These are phyloP conservation scores for Syzygium jambos DNA, from an alignment of 345 rosid species.

Conservation along the genomic window DNA sequence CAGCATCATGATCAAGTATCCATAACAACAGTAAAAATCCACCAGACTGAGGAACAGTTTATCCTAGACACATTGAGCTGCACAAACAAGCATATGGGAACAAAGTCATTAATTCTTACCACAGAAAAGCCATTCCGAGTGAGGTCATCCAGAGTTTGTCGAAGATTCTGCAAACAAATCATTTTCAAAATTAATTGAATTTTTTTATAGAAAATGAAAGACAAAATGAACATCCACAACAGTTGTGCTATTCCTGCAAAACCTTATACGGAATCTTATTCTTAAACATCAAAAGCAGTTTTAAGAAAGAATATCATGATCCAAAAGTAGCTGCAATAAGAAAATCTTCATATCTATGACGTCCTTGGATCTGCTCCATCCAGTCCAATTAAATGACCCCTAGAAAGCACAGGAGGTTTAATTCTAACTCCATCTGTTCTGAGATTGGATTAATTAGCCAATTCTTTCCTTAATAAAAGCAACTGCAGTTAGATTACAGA, in stretches of 20 bases:
- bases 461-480: not conserved
- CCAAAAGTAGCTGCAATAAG: not conserved
- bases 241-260: not conserved
- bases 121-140: constrained; percentile 81
- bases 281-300: not conserved
- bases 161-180: constrained; percentile 63
- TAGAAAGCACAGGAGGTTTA: not conserved
- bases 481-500: not conserved
- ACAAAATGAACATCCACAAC: not conserved
- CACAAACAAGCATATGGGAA: not conserved
- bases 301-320: not conserved
- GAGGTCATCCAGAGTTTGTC: constrained; percentile 97
- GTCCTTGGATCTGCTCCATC: not conserved
- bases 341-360: not conserved
- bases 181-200: not conserved
- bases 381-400: not conserved
- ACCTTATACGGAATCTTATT: not conserved
- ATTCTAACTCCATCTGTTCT: not conserved
- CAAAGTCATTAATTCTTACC: constrained; percentile 34
- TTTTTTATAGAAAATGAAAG: not conserved
- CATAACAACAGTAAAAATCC: not conserved
- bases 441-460: not conserved
- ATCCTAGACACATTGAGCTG: not conserved
- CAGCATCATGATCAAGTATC: not conserved
- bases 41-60: not conserved